Base-by-base conservation (phyloP, 371 early-diverging fungal genomes). In the Mortierella sp. region DNA sequence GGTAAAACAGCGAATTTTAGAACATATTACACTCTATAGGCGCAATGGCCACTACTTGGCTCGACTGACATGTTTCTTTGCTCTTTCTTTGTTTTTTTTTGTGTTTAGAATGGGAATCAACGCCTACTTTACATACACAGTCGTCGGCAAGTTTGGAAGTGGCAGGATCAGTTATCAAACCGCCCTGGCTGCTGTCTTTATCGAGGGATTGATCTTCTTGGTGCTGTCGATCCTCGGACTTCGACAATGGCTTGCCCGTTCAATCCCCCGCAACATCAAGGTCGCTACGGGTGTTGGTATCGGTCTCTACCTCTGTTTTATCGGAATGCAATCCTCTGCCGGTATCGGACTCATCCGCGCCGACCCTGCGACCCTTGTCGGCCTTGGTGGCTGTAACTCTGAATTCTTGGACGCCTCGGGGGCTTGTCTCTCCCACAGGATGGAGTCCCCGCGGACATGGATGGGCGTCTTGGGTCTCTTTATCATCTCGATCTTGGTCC, bases 71-170 rank as follows among this genome's bases (percentile, higher is more conserved):
- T 64, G 56, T 21, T 24, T 7, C 21, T 26, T n/a, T 26, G 19
- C 26, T 27, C 17, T 15, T 21, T 58, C 14, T 30, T 42, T 48
- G 2, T 12, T 26, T 32, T 7, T 11, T 31, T 51, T 17, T 30
- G 12, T 51, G 9, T 37, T 48, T 63, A 83, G 84, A 64, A 89
- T 93, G 90, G 93, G 93, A 15, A 80, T 92, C 44, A 92, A 91
- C 64, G 92, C 92, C 24, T 93, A 92, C 75, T 92, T 93, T 66
- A 87, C 92, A 4, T 92, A 91, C 68, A 90, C 87, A 0, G 91
- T 93, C 9, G 93, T 93, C 23, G 93, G 93, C 17, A 91, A 84
- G 76, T 90, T 87, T 56, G 93, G 93, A 2, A 83, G 87, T 27
- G 91, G 91, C 50, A 90, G 87, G 53, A 83, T 93, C 21, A 65